Conservation (phyloP, 1,284 basidiomycete species). For the Leccinum huronense region DNA sequence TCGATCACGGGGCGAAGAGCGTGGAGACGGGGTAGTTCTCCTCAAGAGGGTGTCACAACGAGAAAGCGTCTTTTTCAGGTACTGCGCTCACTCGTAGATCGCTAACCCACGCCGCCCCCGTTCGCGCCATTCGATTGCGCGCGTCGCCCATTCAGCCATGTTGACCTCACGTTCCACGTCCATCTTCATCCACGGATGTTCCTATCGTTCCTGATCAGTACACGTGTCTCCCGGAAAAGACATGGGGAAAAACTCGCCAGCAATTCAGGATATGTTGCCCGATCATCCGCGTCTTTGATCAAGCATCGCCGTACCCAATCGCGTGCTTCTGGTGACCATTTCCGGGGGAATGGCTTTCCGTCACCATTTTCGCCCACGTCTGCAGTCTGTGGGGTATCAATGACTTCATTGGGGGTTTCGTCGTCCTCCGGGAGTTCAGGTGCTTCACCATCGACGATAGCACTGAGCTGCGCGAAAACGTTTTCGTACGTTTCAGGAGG, state of each 20-base stretch:
- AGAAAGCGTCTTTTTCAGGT: slow-evolving; percentile 4
- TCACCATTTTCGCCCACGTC: slow-evolving; percentile 34
- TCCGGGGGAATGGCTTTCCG: slow-evolving; percentile 18
- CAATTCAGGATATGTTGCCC: slow-evolving; percentile 85
- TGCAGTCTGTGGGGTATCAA: slow-evolving; percentile 22
- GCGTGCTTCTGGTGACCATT: slow-evolving; percentile 42
- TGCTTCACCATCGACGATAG: slow-evolving; percentile 93
- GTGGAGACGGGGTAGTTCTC: slow-evolving; percentile 23
- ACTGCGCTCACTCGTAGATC: slow-evolving; percentile 27
- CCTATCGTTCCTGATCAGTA: slow-evolving; percentile 33
- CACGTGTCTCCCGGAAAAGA: not conserved
- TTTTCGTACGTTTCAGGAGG: slow-evolving; percentile 98
- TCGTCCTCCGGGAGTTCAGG: slow-evolving; percentile 71
- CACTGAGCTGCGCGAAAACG: slow-evolving; percentile 94
- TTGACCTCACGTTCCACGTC: slow-evolving; percentile 65
- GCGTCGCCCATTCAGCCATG: slow-evolving; percentile 79
- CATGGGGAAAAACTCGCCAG: slow-evolving; percentile 47
- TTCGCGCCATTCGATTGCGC: slow-evolving; percentile 53
- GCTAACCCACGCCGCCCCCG: slow-evolving; percentile 27
- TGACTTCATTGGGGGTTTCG: slow-evolving; percentile 21
- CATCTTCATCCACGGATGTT: slow-evolving; percentile 69
- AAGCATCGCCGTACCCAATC: slow-evolving; percentile 67
- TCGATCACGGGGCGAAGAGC: slow-evolving; percentile 27
- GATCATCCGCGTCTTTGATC: slow-evolving; percentile 70
- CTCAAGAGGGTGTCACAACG: slow-evolving; percentile 18